A percentile compares a stretch with the other conserved stretches of the same genome.
These are phyloP conservation scores for Sugiyamaella japonica DNA, from an alignment of 1,139 yeast genomes.

Conservation along the genomic window DNA sequence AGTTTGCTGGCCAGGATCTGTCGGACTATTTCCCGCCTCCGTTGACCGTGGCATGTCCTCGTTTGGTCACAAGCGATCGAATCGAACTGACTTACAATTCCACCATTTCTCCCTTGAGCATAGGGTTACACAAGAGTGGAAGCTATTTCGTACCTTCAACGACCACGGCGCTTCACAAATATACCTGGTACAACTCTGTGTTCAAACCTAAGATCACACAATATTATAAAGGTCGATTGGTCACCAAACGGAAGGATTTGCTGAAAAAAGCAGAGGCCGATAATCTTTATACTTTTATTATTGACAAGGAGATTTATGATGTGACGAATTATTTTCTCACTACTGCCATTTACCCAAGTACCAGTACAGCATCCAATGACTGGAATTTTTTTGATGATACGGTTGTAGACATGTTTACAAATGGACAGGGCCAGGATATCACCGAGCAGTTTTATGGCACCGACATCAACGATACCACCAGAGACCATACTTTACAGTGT, in stretches of 20 bases:
- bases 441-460: conserved; percentile 33
- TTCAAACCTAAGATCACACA: conserved; percentile 41
- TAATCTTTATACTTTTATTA: conserved; percentile 37
- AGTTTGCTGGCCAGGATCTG: conserved; percentile 44
- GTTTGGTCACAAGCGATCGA: conserved; percentile 38
- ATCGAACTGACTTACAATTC: conserved; percentile 37
- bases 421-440: conserved; percentile 41
- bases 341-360: conserved; percentile 23
- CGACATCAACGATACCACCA: conserved; percentile 31
- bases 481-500: conserved; percentile 38
- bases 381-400: conserved; percentile 40
- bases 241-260: conserved; percentile 36
- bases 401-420: conserved; percentile 37
- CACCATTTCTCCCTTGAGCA: conserved; percentile 33
- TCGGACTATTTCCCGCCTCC: conserved; percentile 46
- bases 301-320: conserved; percentile 42
- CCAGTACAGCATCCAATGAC: conserved; percentile 27
- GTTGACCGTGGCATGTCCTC: conserved; percentile 43
- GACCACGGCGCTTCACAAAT: conserved; percentile 38
- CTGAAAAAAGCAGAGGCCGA: conserved; percentile 30
- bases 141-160: conserved; percentile 30
- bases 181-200: conserved; percentile 41
- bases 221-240: conserved; percentile 44
- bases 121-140: conserved; percentile 41
- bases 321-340: conserved; percentile 43